Evolutionary conservation across 305 asterid genomes (phyloP), one percentile per base, ranked within the genome.

Genomic region (Salvia sclarea): DNA sequence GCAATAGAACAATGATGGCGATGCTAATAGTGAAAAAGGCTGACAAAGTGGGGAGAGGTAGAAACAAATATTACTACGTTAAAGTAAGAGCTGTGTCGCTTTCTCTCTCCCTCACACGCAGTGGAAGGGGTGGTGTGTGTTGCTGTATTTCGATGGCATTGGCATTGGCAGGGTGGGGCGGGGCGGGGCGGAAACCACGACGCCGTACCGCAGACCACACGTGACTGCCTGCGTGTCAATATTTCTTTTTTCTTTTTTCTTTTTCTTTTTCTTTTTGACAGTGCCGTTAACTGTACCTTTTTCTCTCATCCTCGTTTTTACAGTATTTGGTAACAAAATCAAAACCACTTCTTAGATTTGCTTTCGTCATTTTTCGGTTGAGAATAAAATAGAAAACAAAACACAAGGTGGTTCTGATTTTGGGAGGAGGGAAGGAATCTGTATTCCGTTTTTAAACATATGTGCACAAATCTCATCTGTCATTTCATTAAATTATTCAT

Each of bases 221-320:
- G 85, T 84, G 89, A 82, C 80, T 66, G 81, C 75, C 69, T 33
- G 45, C n/a, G n/a, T n/a, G n/a, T n/a, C n/a, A n/a, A n/a, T n/a
- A n/a, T n/a, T n/a, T n/a, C n/a, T n/a, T n/a, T n/a, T n/a, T n/a
- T n/a, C n/a, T n/a, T n/a, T n/a, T n/a, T n/a, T n/a, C n/a, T n/a
- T n/a, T n/a, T n/a, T n/a, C n/a, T n/a, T n/a, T n/a, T n/a, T n/a
- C n/a, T 18, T 68, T 52, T 60, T 68, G 54, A 71, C 63, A 16
- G 64, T 45, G 66, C 16, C 8, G 61, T 67, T 47, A 68, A 68
- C 28, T 77, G 55, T 58, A 68, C 69, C 8, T 33, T 20, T n/a
- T n/a, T n/a, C 16, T 30, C 40, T 52, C 22, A 71, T 70, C 77
- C 81, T 79, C 69, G 78, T 75, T 75, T 75, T 75, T 79, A 79